phyloP scores from a whole-genome alignment of 2,329 filamentous ascomycete genomes.

The Helotiales sp. region DNA sequence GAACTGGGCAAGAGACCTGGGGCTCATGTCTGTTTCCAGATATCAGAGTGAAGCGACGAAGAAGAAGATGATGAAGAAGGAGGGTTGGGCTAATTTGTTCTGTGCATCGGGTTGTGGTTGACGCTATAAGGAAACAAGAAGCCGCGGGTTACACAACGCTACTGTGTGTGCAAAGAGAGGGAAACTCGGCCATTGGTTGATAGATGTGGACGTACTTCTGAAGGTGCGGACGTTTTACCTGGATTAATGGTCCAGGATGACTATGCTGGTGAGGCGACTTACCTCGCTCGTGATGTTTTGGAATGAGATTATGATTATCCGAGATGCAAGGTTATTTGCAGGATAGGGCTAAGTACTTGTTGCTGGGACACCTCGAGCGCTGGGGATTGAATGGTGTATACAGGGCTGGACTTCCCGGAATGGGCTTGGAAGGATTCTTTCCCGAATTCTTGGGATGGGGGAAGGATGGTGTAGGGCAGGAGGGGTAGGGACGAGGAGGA shows the following conservation, averaged over 20 bases:
- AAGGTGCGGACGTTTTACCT: no score
- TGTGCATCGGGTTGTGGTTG: neutral
- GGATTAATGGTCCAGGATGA: no score
- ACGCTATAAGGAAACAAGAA: neutral
- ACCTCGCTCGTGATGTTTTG: no score
- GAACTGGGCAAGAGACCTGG: no score
- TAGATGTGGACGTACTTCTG: neutral
- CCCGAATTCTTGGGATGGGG: neutral
- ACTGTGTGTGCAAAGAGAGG: neutral
- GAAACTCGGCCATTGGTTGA: neutral
- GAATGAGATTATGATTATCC: no score
- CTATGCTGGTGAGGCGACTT: no score
- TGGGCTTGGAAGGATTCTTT: neutral
- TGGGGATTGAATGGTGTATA: no score
- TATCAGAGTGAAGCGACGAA: neutral
- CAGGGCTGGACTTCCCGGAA: neutral
- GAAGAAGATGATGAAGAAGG: neutral
- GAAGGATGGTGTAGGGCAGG: no score
- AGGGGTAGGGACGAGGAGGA: neutral
- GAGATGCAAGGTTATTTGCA: no score
- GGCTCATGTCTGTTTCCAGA: neutral
- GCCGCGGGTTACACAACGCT: constrained; percentile 2
- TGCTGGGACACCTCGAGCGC: no score
- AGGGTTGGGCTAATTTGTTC: neutral
- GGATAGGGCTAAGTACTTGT: no score